Base-by-base conservation (phyloP, 2,329 filamentous ascomycete species). In the Aquanectria penicillioides region DNA sequence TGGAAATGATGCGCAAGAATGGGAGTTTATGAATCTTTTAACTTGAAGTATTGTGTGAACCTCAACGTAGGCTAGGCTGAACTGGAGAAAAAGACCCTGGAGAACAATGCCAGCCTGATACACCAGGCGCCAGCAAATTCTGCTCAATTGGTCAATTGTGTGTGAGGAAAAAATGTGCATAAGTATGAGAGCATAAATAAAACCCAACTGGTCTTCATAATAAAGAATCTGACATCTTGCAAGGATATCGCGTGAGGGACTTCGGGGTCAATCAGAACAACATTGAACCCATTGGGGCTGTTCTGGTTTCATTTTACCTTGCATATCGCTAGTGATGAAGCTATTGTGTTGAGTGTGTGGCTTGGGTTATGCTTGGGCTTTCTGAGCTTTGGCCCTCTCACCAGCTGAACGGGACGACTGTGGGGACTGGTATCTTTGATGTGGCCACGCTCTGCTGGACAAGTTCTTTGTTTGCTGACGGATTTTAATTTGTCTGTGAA, bases 391-490 rank as follows among this genome's bases (percentile, higher is more conserved):
- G 47, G 13, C 41, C 54, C 38, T 15, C 15, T n/a, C 11, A 33
- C 13, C 46, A 31, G 28, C 25, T 13, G 31, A 28, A 20, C 15
- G 29, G 29, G 18, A 20, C 17, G 18, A 11, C 31, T 28, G 54
- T 50, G 54, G 54, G 29, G 54, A 20, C 54, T 5, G n/a, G 25
- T 36, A 43, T 36, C 34, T 50, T 57, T 57, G 47, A 57, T 47
- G 47, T 57, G 54, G 43, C 40, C 47, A 29, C 25, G 31, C 15
- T 22, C 17, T 57, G 54, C 33, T 52, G 40, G 54, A 46, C 54
- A n/a, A 34, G 20, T 40, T 38, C 23, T 17, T 46, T 51, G 38
- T 17, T 52, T 57, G 54, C 47, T 47, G 33, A 46, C 40, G 33
- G 46, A 51, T 51, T 47, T 23, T 40, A 8, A 38, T 25, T 38